Base-by-base conservation (phyloP, 139 green algal species). In the Chlamydomonas incerta region DNA sequence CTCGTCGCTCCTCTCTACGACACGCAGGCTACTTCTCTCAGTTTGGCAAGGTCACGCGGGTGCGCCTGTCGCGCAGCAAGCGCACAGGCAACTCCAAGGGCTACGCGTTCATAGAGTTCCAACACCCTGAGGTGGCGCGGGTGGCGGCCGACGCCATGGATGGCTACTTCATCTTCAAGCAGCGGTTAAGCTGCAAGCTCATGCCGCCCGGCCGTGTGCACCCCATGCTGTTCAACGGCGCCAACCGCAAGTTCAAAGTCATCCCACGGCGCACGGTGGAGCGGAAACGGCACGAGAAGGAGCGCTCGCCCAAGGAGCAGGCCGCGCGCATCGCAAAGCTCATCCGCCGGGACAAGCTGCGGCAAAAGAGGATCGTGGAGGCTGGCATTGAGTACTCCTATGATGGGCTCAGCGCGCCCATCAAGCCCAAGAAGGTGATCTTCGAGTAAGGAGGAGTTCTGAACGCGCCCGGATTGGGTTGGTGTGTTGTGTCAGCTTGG, bases 61-160 rank as follows among this genome's bases (percentile, higher is more conserved):
- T 95, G 34, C 90, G 92, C 20, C 35, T 97, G 26, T 94, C 92
- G 18, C 91, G 94, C 66, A 94, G 82, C 90, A 95, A 94, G 63
- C 90, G 91, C 74, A 95, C 90, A 0, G 91, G 83, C 46, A 88
- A 88, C 34, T 87, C 92, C 9, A 94, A 93, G 87, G 89, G 92
- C 85, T 95, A 95, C 69, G 94, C 93, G 0, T 97, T 95, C 86
- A n/a, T 97, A 23, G 91, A 97, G 85, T 97, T 96, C 76, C 81
- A 93, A 75, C 84, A 91, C 35, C 67, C 93, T 47, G 95, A 97
- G 69, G 96, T 98, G 28, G 96, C 96, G 3, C 33, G 80, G 15
- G 96, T 98, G 71, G 96, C 94, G 46, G 93, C 94, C 28, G 91
- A 96, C 8, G 94, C 96, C 15, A 98, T 99, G 96, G 91, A 99